Base-by-base conservation (phyloP, 1,284 basidiomycete genomes). In the Ceratobasidium papillatum region DNA sequence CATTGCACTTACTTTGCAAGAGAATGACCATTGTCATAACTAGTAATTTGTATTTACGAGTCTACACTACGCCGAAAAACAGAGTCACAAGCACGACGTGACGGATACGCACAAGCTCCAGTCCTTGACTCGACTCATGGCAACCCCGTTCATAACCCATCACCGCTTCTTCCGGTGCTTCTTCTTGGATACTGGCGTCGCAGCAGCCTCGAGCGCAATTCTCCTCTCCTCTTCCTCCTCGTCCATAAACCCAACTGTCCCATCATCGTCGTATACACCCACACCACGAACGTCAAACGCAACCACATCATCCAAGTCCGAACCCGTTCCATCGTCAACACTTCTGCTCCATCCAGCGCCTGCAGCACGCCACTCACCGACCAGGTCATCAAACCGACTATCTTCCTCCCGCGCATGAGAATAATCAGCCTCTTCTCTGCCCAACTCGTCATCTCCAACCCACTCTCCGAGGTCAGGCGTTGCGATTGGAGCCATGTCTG, bases 361-460 rank as follows among this genome's bases (percentile, higher is more conserved):
- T 3, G 51, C 27, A 14, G 32, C 36, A 38, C 36, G 22, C 38
- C 52, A 59, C 66, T 69, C 54, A 69, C 66, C 75, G 2, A 83
- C 80, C 19, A 83, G 76, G 71, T 82, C 82, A 38, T 83, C 82
- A 1, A 81, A 81, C 9, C 79, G 80, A 52, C 30, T 61, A 19
- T 83, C 82, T 64, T 82, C 80, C 75, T 82, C 81, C 34, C 81
- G 79, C 0, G 82, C 82, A n/a, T 74, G 78, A 34, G 75, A 58
- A 76, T 82, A 82, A 74, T 82, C 82, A 36, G 80, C 81, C 65
- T 83, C 82, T 80, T 82, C 82, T 8, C 38, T 56, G 30, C n/a
- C n/a, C 54, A 61, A 4, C 3, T 30, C 45, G 69, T 75, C 36
- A 79, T 80, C 36, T 74, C 78, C 81, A 80, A 82, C 36, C 76